Evolutionary conservation across 2,329 filamentous ascomycete genomes (phyloP), one percentile per base, ranked within the genome.

Genomic region (Fusarium sp.): DNA sequence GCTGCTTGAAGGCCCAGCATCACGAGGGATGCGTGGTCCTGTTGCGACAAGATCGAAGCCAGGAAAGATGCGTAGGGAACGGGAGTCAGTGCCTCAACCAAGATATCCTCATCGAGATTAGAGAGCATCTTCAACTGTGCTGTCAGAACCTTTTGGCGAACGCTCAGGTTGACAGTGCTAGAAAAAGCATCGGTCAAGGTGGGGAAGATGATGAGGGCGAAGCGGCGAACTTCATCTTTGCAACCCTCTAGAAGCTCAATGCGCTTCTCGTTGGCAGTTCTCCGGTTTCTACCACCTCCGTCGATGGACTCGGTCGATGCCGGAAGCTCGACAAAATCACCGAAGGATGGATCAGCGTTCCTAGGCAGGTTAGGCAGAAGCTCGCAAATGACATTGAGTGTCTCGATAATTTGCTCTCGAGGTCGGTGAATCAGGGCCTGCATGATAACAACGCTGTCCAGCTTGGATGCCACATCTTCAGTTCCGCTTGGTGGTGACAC

Each of bases 71-170:
- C 93, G 79, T 98, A 99, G 0, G 96, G 93, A 1, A 99, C 94
- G 14, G 92, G 88, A 25, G 91, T 91, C 29, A 99, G 81, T 8
- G 95, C 91, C 73, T 97, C 95, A 66, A 93, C 87, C 4, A 99
- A 86, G 55, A 99, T 93, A 36, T 87, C 85, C 44, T 89, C 89
- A 73, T 97, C 93, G n/a, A 99, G 82, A 70, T 97, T 97, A 11
- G 93, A 97, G 9, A 99, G 86, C 93, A 99, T 98, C 82, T 98
- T 98, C 46, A 98, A 83, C 76, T 99, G 96, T n/a, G 95, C 96
- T 18, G 89, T 93, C 33, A 99, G 85, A 3, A 99, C 96, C 80
- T 97, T 97, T 77, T 98, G 93, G 20, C 96, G 91, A 40, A 99
- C 96, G 61, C 89, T 93, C 14, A 98, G 82, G 76, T 99, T 99